Evolutionary conservation across 2,329 filamentous ascomycete species (phyloP).

Genomic region (Botryotinia convoluta): DNA sequence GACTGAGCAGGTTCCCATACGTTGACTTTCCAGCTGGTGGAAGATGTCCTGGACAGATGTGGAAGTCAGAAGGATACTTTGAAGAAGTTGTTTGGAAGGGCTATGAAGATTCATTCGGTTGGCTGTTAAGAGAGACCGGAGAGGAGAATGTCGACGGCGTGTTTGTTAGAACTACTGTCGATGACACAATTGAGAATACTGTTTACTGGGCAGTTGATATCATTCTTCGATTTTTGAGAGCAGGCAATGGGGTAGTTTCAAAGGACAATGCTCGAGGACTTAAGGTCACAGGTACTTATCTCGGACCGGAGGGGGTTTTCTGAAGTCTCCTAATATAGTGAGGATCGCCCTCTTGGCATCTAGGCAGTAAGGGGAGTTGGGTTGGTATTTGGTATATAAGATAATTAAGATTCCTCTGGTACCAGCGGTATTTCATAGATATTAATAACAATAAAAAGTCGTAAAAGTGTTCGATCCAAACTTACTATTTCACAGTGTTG

Average conservation of each 20-base stretch:
- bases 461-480: neutral
- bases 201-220: constrained; percentile 26
- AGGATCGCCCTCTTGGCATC: neutral
- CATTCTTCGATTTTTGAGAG: constrained; percentile 9
- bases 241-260: neutral
- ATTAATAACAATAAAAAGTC: neutral
- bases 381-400: neutral
- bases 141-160: constrained; percentile 16
- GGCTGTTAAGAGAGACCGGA: constrained; percentile 23
- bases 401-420: neutral
- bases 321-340: neutral
- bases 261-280: neutral
- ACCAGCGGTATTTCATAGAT: neutral
- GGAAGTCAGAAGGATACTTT: constrained; percentile 37
- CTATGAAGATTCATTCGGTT: constrained; percentile 23
- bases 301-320: neutral
- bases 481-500: neutral
- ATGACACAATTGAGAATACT: constrained; percentile 24
- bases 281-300: neutral
- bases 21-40: constrained; percentile 23
- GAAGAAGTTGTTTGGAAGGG: constrained; percentile 32
- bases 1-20: constrained; percentile 25
- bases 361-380: neutral
- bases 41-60: constrained; percentile 31
- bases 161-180: constrained; percentile 16